Conservation (phyloP, 257 asterid species). For the Solanum gandarillasii region DNA sequence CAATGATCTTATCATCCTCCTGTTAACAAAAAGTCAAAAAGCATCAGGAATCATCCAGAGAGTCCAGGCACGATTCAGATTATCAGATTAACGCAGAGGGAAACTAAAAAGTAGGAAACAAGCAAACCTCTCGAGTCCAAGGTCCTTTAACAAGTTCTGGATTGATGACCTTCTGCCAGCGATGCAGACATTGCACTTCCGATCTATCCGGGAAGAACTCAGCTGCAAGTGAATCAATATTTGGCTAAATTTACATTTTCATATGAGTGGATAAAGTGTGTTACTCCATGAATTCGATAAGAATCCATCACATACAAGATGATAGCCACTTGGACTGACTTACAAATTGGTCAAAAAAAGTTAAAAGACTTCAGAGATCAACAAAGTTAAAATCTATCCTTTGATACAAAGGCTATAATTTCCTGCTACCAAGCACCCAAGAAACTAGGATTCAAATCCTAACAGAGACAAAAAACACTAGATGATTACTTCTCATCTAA, state of each 20-base stretch:
- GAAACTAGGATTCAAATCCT: not conserved
- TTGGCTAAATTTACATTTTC: not conserved
- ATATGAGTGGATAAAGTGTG: not conserved
- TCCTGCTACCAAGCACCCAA: not conserved
- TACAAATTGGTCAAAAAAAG: not conserved
- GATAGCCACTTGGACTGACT: not conserved
- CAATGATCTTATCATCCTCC: conserved; percentile 90
- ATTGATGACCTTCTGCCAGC: conserved; percentile 99
- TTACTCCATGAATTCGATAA: not conserved
- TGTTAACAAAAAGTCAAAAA: conserved; percentile 18
- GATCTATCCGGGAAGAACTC: conserved; percentile 96
- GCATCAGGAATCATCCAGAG: conserved; percentile 7
- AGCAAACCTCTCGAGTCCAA: conserved; percentile 82
- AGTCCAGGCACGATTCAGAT: not conserved
- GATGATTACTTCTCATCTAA: not conserved
- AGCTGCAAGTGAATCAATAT: conserved; percentile 43
- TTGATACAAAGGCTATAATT: not conserved
- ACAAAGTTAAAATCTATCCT: not conserved
- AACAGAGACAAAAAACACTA: not conserved
- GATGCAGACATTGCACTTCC: conserved; percentile 97
- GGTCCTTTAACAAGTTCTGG: conserved; percentile 99
- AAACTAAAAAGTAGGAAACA: conserved; percentile 7
- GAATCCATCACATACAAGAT: not conserved
- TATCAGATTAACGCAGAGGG: not conserved
- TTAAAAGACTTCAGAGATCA: not conserved